These are phyloP conservation scores for Cantharellus anzutake DNA, from an alignment of 768 basidiomycete species.

Conservation along the genomic window DNA sequence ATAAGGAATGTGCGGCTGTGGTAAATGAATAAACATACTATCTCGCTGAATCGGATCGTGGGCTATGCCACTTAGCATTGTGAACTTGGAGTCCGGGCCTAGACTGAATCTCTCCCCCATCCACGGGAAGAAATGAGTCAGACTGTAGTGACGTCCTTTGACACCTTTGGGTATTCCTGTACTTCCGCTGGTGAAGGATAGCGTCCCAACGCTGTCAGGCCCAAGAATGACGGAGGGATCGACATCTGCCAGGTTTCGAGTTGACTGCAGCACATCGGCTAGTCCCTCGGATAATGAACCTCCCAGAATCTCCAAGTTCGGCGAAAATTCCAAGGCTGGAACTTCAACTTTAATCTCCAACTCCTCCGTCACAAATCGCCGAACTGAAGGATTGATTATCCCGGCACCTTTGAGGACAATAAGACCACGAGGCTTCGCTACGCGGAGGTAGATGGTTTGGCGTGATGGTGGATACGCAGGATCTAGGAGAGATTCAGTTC, in stretches of 20 bases:
- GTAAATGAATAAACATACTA: conserved; percentile 37
- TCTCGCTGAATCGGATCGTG: conserved; percentile 99
- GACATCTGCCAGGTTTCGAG: conserved; percentile 33
- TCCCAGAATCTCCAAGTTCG: conserved; percentile 44
- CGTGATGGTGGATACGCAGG: conserved; percentile 90
- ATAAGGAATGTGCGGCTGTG: not conserved
- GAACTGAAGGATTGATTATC: conserved; percentile 54
- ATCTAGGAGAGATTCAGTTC: conserved; percentile 29
- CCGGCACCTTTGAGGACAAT: conserved; percentile 86
- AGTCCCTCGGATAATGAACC: conserved; percentile 26
- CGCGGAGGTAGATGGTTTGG: conserved; percentile 82
- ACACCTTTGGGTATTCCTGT: conserved; percentile 99
- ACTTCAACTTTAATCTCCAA: conserved; percentile 80
- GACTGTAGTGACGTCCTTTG: conserved; percentile 77
- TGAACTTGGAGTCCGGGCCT: conserved; percentile 60
- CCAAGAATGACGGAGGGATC: conserved; percentile 75
- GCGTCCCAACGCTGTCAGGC: conserved; percentile 86
- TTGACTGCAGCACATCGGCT: conserved; percentile 38
- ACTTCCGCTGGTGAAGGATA: conserved; percentile 93
- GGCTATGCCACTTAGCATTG: conserved; percentile 97
- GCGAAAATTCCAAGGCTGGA: conserved; percentile 62
- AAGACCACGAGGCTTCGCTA: conserved; percentile 80
- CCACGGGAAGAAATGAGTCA: conserved; percentile 99
- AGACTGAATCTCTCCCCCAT: conserved; percentile 82
- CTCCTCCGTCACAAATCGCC: conserved; percentile 59